Base-by-base conservation (phyloP, 192 early-diverging fungal genomes). In the Globomyces pollinis-pini region DNA sequence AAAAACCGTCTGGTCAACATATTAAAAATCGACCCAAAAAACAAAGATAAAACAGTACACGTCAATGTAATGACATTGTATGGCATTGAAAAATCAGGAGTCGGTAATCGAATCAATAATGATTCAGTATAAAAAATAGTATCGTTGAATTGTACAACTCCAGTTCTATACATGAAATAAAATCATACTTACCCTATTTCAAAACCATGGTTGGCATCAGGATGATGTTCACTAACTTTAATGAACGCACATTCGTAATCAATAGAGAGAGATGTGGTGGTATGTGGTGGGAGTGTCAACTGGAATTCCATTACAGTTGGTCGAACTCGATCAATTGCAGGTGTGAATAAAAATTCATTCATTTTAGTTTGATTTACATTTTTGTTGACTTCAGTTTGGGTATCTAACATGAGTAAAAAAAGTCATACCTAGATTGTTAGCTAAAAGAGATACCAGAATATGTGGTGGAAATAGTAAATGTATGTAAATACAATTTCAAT, bases 1-100 rank as follows among this genome's bases (percentile, higher is more conserved):
- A 26, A 28, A n/a, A 28, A 47, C 28, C 44, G 23, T 2, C 44
- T 51, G 13, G 32, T 34, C 28, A 76, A 60, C 57, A 92, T 59
- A 60, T 96, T 94, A 64, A 96, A 96, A 30, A 92, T 78, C n/a
- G 84, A 81, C 13, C 95, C 95, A 88, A 95, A 98, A 69, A 91
- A 95, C 38, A 96, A 68, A 5, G 93, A 91, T 55, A 98, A 81
- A 4, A 96, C 81, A 0, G 96, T 99, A 61, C 93, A 96, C 8
- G 94, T 92, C 70, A 97, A 77, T 0, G 96, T 95, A 51, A 99
- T 94, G 44, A 97, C 94, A 72, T 99, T 99, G 74, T 99, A 99
- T 0, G 94, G 94, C 96, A 99, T 99, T 45, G 86, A 89, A 53
- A 99, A 99, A 60, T 99, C 96, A 2, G 96, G 94, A 4, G 94